Percentiles rank a stretch among this genome's conserved stretches.
Conservation (phyloP, 306 rosid genomes). For the Aeschynomene evenia region DNA sequence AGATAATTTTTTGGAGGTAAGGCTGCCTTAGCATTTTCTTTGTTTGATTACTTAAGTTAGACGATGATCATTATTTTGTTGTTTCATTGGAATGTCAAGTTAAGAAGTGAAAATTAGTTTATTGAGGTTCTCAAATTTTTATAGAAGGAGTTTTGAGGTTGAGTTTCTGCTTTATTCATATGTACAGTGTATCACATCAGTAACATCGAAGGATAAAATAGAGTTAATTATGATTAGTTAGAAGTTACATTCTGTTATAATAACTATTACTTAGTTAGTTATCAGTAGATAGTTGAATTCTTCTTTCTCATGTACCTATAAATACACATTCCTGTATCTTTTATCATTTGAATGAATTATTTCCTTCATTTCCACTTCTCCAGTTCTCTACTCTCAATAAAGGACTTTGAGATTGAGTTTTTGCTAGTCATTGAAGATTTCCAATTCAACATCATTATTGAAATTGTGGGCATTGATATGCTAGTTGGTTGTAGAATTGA, state of each 20-base stretch:
- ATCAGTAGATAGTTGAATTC: too few species aligned
- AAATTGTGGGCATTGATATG: conserved; percentile 18
- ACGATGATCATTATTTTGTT: conserved; percentile 8
- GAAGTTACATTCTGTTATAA: too few species aligned
- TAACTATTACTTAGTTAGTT: too few species aligned
- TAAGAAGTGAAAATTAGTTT: background rate
- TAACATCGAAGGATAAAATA: too few species aligned
- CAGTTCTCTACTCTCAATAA: too few species aligned
- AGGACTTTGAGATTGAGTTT: too few species aligned
- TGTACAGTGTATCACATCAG: background rate
- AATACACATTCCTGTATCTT: too few species aligned
- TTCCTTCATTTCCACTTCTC: too few species aligned
- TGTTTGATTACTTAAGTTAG: conserved; percentile 7
- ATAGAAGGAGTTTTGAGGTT: background rate
- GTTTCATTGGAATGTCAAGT: background rate
- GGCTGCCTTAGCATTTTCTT: conserved; percentile 11
- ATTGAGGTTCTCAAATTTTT: background rate
- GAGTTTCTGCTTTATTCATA: background rate
- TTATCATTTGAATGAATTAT: too few species aligned
- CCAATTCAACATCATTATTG: conserved; percentile 10
- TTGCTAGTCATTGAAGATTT: conserved; percentile 12
- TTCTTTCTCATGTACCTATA: too few species aligned
- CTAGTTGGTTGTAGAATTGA: conserved; percentile 18
- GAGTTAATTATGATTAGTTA: too few species aligned
- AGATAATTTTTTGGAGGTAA: conserved; percentile 92